Percentiles rank a stretch among this genome's conserved stretches.
phyloP scores from a whole-genome alignment of 1,284 basidiomycete genomes.

The Naganishia liquefaciens region DNA sequence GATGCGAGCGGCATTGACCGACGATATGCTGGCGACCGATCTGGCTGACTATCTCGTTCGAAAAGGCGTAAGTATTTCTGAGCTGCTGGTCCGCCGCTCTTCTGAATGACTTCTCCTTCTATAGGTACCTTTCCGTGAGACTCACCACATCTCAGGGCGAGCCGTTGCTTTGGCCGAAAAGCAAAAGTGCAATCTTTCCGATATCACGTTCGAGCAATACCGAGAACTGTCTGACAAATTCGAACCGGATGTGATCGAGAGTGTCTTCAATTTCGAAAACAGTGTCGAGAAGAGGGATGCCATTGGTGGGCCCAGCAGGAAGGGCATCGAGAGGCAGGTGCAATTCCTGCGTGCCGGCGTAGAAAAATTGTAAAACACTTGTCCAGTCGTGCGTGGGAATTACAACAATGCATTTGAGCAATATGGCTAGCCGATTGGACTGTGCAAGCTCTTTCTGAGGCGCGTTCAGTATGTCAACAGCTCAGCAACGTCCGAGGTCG shows the following conservation, averaged over 20 bases:
- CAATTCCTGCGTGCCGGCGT: conserved; percentile 52
- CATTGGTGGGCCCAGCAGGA: conserved; percentile 84
- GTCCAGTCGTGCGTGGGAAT: no score
- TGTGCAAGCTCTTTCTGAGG: no score
- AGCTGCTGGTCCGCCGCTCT: not conserved
- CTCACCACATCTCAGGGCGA: conserved; percentile 95
- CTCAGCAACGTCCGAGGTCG: no score
- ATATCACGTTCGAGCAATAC: conserved; percentile 77
- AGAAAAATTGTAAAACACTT: conserved; percentile 16
- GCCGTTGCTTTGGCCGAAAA: conserved; percentile 92
- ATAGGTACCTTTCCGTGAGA: conserved; percentile 88
- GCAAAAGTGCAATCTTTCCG: conserved; percentile 74
- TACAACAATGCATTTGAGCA: no score
- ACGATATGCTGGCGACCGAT: conserved; percentile 96
- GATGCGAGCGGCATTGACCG: conserved; percentile 87
- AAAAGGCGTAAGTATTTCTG: conserved; percentile 73
- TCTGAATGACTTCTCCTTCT: not conserved
- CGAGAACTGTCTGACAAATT: conserved; percentile 75
- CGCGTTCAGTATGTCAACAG: no score
- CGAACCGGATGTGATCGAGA: conserved; percentile 69
- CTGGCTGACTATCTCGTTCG: conserved; percentile 96
- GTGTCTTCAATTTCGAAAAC: conserved; percentile 87
- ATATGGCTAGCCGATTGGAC: no score
- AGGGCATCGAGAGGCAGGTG: conserved; percentile 84
- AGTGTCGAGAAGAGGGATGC: conserved; percentile 92